A percentile compares a stretch with the other conserved stretches of the same genome.
phyloP scores from a whole-genome alignment of 2,329 filamentous ascomycete genomes.

The Colletotrichum sp. region DNA sequence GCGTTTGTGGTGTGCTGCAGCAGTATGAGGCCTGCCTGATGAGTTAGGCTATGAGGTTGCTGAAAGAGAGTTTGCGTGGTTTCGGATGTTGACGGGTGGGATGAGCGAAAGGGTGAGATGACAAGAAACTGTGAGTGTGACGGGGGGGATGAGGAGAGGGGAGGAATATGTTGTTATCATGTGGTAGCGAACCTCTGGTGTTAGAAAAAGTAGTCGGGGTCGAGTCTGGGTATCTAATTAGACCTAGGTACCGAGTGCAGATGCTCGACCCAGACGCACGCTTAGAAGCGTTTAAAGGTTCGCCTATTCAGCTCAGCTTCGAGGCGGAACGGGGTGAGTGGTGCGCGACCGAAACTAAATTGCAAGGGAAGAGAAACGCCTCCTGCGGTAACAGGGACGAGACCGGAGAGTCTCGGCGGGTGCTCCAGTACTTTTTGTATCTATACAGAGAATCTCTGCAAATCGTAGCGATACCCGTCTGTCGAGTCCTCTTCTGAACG shows the following conservation, averaged over 20 bases:
- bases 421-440: slow-evolving; percentile 19
- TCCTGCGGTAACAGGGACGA: slow-evolving; percentile 1
- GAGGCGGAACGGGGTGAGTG: background rate
- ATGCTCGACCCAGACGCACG: background rate
- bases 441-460: background rate
- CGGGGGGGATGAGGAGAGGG: background rate
- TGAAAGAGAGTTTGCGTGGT: slow-evolving; percentile 12
- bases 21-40: slow-evolving; percentile 2
- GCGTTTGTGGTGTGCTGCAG: background rate
- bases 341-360: background rate
- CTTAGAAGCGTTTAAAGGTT: background rate
- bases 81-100: slow-evolving; percentile 15
- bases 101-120: slow-evolving; percentile 19
- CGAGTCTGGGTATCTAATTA: background rate
- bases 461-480: background rate
- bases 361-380: slow-evolving; percentile 7
- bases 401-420: slow-evolving; percentile 15
- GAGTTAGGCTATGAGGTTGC: background rate
- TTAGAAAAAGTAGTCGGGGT: background rate
- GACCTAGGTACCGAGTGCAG: background rate
- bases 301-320: background rate
- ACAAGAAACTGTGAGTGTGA: slow-evolving; percentile 20
- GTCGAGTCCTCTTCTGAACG: background rate
- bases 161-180: slow-evolving; percentile 13
- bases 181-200: slow-evolving; percentile 15